phyloP scores from a whole-genome alignment of 306 rosid species.

The Corylus avellana region DNA sequence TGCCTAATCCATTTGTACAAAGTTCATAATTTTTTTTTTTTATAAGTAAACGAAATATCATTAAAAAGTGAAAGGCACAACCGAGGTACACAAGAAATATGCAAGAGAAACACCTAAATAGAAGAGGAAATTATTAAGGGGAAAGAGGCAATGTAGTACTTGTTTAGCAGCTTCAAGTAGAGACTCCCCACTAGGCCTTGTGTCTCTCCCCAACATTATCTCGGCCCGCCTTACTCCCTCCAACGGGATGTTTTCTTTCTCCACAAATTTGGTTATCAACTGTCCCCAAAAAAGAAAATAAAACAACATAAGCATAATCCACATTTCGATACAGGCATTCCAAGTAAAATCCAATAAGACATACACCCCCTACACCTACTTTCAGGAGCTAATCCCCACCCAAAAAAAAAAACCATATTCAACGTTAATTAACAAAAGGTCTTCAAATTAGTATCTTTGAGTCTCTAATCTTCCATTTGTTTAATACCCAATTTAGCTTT shows the following conservation, averaged over 20 bases:
- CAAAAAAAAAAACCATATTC: background rate
- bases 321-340: background rate
- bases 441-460: background rate
- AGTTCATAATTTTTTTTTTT: background rate
- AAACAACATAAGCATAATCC: background rate
- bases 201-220: conserved; percentile 85
- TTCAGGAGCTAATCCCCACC: background rate
- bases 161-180: conserved; percentile 85
- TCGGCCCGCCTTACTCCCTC: conserved; percentile 46
- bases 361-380: background rate
- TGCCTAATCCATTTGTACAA: conserved; percentile 2
- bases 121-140: background rate
- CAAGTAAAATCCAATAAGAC: background rate
- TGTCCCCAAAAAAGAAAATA: conserved; percentile 21
- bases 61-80: too few relatives aligned
- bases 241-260: conserved; percentile 54
- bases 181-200: conserved; percentile 83
- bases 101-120: too few relatives aligned
- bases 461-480: background rate
- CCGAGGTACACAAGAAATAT: too few relatives aligned
- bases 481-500: background rate
- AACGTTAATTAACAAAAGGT: background rate
- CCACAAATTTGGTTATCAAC: conserved; percentile 62
- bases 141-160: conserved; percentile 37
- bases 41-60: too few relatives aligned